Percentiles rank a stretch among this genome's conserved stretches.
These are phyloP conservation scores for Ramalina intermedia DNA, from an alignment of 495 filamentous ascomycete species.

Conservation along the genomic window DNA sequence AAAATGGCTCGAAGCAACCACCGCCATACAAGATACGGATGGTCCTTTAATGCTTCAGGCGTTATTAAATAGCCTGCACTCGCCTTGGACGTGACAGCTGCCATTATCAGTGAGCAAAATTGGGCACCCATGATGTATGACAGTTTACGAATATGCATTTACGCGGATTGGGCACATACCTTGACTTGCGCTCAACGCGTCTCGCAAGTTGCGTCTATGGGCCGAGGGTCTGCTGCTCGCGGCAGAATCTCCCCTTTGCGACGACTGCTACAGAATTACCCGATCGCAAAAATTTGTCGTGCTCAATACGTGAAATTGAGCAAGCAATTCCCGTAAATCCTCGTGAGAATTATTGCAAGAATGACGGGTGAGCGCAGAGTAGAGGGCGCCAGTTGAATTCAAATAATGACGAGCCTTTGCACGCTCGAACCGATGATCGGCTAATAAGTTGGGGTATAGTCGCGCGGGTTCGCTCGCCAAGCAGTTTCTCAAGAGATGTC, in stretches of 20 bases:
- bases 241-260: neutral
- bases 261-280: too few species aligned
- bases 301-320: too few species aligned
- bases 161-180: neutral
- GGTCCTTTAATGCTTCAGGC: neutral
- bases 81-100: neutral
- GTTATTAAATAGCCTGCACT: neutral
- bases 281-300: too few species aligned
- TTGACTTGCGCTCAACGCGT: constrained; percentile 1
- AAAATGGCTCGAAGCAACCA: constrained; percentile 26
- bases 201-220: constrained; percentile 5
- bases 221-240: neutral
- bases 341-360: neutral
- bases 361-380: neutral
- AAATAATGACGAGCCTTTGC: neutral
- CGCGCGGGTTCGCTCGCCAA: neutral
- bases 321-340: neutral
- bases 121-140: neutral
- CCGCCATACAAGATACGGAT: constrained; percentile 22
- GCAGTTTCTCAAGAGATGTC: neutral
- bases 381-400: neutral
- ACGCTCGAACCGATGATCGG: constrained; percentile 4
- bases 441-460: neutral
- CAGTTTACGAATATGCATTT: neutral
- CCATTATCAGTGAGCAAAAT: neutral